Base-by-base conservation (phyloP, 148 eudicot species). In the Mesembryanthemum crystallinum region DNA sequence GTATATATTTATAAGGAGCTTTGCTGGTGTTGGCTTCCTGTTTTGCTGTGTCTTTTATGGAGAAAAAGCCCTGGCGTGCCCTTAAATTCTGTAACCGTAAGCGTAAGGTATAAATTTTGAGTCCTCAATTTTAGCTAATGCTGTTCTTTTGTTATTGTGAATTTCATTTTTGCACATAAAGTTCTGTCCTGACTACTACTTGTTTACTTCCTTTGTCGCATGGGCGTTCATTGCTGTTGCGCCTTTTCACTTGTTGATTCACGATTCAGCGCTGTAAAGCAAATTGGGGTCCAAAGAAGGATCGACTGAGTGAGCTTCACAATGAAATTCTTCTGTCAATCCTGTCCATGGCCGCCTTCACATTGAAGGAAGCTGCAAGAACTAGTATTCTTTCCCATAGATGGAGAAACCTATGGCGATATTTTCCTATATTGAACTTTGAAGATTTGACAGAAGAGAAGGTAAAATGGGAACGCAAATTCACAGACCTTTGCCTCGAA, bases 351-450 rank as follows among this genome's bases (percentile, higher is more conserved):
- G 29, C 29, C 30, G 24, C 60, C 23, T 8, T 42, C 58, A 57
- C 66, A 1, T 24, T 42, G 4, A 58, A 67, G 43, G 58, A 76
- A 55, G 72, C 49, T 17, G 72, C 28, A 17, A 55, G n/a, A 18
- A 67, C 42, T 55, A 37, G 78, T 37, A 0, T 55, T 55, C 25
- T 55, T 67, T 66, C 72, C 28, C 61, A 67, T 15, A 76, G 35
- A 35, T 75, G 78, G 78, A 67, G 15, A 17, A 8, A 39, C 17
- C 15, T 67, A 21, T 67, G 72, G 78, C 25, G 27, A 28, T 39
- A 55, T 58, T 28, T 35, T 57, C 66, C 65, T 12, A 59, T 29
- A 13, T n/a, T 76, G 23, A 43, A 58, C 33, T 58, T 76, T 1
- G 73, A 68, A 58, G 73, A 58, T 68, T 42, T 28, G 7, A 59